These are phyloP conservation scores for Pythium volutum DNA, from an alignment of 352 stramenopile species.

Conservation along the genomic window DNA sequence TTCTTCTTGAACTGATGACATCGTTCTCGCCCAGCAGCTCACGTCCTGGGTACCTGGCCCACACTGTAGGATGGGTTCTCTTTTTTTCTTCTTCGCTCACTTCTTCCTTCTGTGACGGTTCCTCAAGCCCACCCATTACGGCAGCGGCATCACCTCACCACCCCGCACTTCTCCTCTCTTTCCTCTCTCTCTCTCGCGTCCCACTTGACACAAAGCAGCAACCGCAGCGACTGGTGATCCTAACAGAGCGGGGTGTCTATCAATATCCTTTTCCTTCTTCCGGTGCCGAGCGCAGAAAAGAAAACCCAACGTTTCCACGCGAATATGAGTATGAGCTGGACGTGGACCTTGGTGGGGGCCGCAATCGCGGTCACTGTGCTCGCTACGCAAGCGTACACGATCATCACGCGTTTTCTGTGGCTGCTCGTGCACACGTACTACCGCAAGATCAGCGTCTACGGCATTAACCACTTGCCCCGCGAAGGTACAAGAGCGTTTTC, in stretches of 20 bases:
- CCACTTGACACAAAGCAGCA: slow-evolving; percentile 7
- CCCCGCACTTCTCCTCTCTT: too few relatives aligned
- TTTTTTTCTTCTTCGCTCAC: slow-evolving; percentile 17
- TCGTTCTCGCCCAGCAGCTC: not conserved
- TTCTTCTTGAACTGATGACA: not conserved
- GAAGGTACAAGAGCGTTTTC: slow-evolving; percentile 31
- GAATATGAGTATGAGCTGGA: not conserved
- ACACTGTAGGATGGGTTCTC: slow-evolving; percentile 10
- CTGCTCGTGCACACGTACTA: slow-evolving; percentile 76
- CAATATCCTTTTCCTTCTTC: not conserved
- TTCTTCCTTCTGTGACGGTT: not conserved
- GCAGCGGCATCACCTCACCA: too few relatives aligned
- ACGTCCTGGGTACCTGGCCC: not conserved
- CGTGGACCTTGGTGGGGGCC: slow-evolving; percentile 32
- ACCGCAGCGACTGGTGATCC: not conserved
- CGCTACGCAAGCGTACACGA: slow-evolving; percentile 49
- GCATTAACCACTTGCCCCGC: slow-evolving; percentile 74
- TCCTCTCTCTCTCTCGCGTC: not conserved
- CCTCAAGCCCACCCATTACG: too few relatives aligned
- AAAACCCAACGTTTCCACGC: not conserved
- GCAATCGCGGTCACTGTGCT: slow-evolving; percentile 47
- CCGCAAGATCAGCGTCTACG: slow-evolving; percentile 73
- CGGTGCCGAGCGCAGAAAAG: not conserved
- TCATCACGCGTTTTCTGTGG: slow-evolving; percentile 63
- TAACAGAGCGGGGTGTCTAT: not conserved